Evolutionary conservation across 345 rosid species (phyloP), one percentile per base, ranked within the genome.

Genomic region (Syzygium oleosum): DNA sequence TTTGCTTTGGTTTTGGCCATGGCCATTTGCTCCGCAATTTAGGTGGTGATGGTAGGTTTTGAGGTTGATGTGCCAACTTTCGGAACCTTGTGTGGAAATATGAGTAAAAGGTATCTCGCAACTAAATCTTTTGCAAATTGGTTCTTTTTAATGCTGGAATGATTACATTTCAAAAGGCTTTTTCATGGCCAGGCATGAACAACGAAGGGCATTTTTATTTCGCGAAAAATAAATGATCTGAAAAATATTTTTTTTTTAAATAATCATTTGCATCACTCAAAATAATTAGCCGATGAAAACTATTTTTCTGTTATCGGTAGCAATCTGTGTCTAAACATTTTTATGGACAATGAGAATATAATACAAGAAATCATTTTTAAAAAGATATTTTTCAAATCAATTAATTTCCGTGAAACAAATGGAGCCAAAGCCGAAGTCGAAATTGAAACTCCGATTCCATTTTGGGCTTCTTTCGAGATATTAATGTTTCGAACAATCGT

Each of bases 341-440:
- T 55, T 9, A 25, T 8, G 2, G 22, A 21, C 5, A 11, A 55
- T 22, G 12, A 8, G 22, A 3, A 9, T 22, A 55, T 22, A 21
- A 16, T 17, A 17, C 6, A 17, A 34, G 12, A 5, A 34, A 4
- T 34, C 7, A 0, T 0, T 31, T 68, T 68, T 17, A 1, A 1
- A 8, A 16, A 34, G 2, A 16, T 68, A 4, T 34, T 2, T 68
- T 4, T 2, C 12, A 68, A 68, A 68, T 34, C 0, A 68, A 2
- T 68, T 3, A 8, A 31, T 68, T 34, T 17, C 17, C 0, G 0
- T 1, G 7, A 34, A 34, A 11, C 0, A 34, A 68, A 16, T 9
- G 10, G 17, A 31, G 29, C 11, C 31, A 11, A 25, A 12, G 5
- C 5, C 12, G 22, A 17, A 2, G 22, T 4, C 0, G 13, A 34